Evolutionary conservation across 2,329 filamentous ascomycete genomes (phyloP).

Genomic region (Akanthomyces lecanii): DNA sequence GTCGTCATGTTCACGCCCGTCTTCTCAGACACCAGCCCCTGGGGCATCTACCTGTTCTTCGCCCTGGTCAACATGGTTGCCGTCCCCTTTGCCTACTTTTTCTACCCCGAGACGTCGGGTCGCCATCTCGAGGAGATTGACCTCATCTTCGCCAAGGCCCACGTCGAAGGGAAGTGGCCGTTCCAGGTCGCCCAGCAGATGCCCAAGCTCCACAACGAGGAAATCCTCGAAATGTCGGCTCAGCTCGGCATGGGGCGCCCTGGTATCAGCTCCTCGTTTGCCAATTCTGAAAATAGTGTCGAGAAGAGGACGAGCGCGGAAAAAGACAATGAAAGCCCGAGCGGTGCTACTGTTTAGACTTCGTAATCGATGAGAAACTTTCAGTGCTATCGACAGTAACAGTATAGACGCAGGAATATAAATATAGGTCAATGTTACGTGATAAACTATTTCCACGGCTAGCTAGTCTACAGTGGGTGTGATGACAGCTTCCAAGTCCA

Average conservation of each 20-base stretch:
- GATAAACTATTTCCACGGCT: too few species aligned
- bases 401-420: too few species aligned
- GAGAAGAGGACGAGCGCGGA: background rate
- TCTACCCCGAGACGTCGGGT: slow-evolving; percentile 49
- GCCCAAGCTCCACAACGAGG: slow-evolving; percentile 30
- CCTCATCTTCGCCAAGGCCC: slow-evolving; percentile 57
- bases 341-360: background rate
- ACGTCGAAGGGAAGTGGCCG: slow-evolving; percentile 55
- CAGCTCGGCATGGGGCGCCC: slow-evolving; percentile 8
- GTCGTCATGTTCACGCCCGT: slow-evolving; percentile 61
- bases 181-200: slow-evolving; percentile 55
- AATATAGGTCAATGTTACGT: too few species aligned
- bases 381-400: too few species aligned
- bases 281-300: background rate
- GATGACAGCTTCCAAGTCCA: too few species aligned
- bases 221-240: slow-evolving; percentile 6
- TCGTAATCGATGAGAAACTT: too few species aligned
- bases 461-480: too few species aligned
- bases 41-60: slow-evolving; percentile 44
- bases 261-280: background rate
- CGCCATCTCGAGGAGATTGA: slow-evolving; percentile 54
- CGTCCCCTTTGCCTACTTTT: slow-evolving; percentile 43
- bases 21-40: slow-evolving; percentile 55
- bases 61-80: slow-evolving; percentile 46
- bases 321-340: background rate